Conservation (phyloP, 2,329 filamentous ascomycete species). For the Pseudogymnoascus sp. region DNA sequence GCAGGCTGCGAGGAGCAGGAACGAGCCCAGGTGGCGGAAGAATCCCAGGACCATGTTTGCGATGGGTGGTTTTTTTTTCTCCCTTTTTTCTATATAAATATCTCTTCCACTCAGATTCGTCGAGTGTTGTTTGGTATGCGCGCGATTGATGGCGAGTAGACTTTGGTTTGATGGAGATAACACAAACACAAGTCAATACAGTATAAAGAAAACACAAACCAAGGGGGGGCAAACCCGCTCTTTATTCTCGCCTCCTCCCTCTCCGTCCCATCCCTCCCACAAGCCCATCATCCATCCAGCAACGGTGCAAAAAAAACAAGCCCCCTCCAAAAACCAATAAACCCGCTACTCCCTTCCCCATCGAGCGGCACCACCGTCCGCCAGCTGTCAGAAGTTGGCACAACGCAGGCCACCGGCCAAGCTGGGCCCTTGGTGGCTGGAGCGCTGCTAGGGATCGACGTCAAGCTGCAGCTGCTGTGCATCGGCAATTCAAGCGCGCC, state of each 20-base stretch:
- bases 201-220: neutral
- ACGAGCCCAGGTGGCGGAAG: slow-evolving; percentile 50
- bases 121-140: neutral
- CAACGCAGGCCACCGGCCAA: neutral
- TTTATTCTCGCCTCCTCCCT: neutral
- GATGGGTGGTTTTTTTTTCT: neutral
- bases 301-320: neutral
- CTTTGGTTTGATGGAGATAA: neutral
- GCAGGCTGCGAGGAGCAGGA: slow-evolving; percentile 47
- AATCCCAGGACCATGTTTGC: slow-evolving; percentile 18
- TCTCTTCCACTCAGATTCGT: neutral
- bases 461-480: too few species aligned
- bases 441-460: too few species aligned
- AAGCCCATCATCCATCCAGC: neutral
- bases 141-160: neutral
- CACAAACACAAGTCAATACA: neutral
- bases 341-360: neutral
- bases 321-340: neutral
- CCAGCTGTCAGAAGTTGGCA: neutral
- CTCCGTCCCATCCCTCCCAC: neutral
- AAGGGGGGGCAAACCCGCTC: neutral
- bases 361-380: neutral
- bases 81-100: neutral
- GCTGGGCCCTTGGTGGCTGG: too few species aligned
- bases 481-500: too few species aligned